Base-by-base conservation (phyloP, 225 moss, liverwort and hornwort genomes). In the Sphagnum tenellum region DNA sequence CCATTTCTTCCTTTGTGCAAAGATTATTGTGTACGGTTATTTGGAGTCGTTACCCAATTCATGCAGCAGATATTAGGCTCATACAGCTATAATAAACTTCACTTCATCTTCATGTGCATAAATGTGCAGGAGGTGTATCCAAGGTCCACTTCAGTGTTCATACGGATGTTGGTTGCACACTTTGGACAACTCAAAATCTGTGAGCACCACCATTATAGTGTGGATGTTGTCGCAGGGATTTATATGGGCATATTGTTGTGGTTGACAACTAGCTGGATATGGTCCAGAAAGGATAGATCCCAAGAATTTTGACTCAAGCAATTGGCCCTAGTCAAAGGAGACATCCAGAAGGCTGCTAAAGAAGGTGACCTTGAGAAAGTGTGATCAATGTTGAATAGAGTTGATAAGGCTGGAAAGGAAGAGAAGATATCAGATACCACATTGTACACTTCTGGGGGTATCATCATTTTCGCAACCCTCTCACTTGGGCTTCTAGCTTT, bases 121-220 rank as follows among this genome's bases (percentile, higher is more conserved):
- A 0, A 12, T 76, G 45, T 77, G 64, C 69, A 96, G 88, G 96
- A 96, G 67, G 92, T 92, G 0, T 90, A 90, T 64, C 77, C 80
- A 46, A 85, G 92, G 1, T 88, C 88, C 88, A 88, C 81, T 56
- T 77, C 96, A 9, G 55, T 70, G 52, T 78, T 81, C 45, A 69
- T 92, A 51, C 92, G 92, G 92, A 63, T 77, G 12, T 71, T 92
- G 5, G 85, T 96, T 56, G 73, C 78, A 29, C 88, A 92, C 60
- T 74, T 81, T 55, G 88, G 79, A 3, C 95, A 92, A 77, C 69
- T 86, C 1, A 92, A 96, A 68, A 96, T 96, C 1, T 81, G 92
- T 46, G 89, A 96, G 75, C 82, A 92, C 60, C 95, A 96, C 73
- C 95, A 96, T 64, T 92, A 92, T 50, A 92, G 78, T 71, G 90